Base-by-base conservation (phyloP, 225 moss, liverwort and hornwort species). In the Physcomitrium patens region DNA sequence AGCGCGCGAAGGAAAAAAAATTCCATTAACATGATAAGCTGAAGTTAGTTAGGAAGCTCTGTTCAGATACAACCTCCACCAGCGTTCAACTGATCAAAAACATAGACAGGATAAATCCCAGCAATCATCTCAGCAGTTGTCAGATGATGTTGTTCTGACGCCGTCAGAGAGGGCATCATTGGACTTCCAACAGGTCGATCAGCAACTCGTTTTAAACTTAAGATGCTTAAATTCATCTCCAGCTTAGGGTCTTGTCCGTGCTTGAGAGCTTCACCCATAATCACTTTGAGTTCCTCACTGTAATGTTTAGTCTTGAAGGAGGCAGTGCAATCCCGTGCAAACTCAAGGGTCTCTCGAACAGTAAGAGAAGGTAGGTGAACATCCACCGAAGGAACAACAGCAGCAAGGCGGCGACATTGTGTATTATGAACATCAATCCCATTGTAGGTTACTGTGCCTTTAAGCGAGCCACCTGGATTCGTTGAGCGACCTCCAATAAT, bases 191-290 rank as follows among this genome's bases (percentile, higher is more conserved):
- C 93, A 12, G 81, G 87, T 19, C 87, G 80, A 19, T 85, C 82
- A 73, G 86, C 90, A 62, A 93, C 87, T 68, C 90, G 86, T 72
- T 93, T 95, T 27, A 99, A 83, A 64, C 95, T 95, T 79, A 99
- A 23, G 85, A 99, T 90, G 78, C 95, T 99, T 56, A 99, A 67
- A 57, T 77, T 92, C 58, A 73, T 72, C 76, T 99, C 97, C 78
- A 95, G 76, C 76, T 99, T 99, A 12, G 95, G 94, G 81, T 99
- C 91, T 85, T 95, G 93, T 12, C 90, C 91, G 31, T 70, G 86
- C 66, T 94, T 93, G 20, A 99, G 79, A 53, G 81, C 93, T 55
- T 99, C 93, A 45, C 93, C 91, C 75, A 95, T 69, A 4, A 91
- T 19, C 24, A 19, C 48, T 77, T 80, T 82, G 27, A 99, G 71